phyloP scores from a whole-genome alignment of 2,329 filamentous ascomycete genomes.

The Colletotrichum coccodes region DNA sequence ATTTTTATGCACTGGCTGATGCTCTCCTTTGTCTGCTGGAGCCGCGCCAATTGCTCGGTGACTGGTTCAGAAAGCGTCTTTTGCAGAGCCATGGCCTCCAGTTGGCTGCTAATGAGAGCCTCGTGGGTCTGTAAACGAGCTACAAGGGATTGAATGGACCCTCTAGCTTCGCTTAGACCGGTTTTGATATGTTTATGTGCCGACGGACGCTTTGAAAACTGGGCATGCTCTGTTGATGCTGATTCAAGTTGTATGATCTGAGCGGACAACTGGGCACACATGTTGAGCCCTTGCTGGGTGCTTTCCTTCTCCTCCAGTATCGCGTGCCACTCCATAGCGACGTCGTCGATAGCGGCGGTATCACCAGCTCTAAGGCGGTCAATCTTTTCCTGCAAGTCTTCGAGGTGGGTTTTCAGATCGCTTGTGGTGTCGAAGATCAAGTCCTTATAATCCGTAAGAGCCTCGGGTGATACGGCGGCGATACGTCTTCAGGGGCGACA shows the following conservation, averaged over 20 bases:
- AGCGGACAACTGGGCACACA: constrained; percentile 37
- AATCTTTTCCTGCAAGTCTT: constrained; percentile 21
- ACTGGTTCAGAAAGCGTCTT: neutral
- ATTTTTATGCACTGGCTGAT: constrained; percentile 36
- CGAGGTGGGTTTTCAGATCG: constrained; percentile 26
- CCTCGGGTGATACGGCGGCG: constrained; percentile 24
- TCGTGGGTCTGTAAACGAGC: constrained; percentile 33
- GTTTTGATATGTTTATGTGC: constrained; percentile 35
- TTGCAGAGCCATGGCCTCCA: constrained; percentile 34
- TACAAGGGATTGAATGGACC: constrained; percentile 34
- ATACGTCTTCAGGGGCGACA: neutral
- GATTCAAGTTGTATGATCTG: constrained; percentile 32
- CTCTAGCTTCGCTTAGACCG: constrained; percentile 31
- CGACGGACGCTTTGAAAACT: constrained; percentile 34
- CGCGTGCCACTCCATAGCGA: constrained; percentile 1
- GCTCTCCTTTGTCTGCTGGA: constrained; percentile 37
- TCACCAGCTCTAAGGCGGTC: neutral
- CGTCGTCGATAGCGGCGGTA: constrained; percentile 21
- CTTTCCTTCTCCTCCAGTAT: constrained; percentile 35
- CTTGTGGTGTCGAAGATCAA: constrained; percentile 28
- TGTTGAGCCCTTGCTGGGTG: constrained; percentile 36
- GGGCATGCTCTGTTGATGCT: constrained; percentile 27
- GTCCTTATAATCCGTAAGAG: constrained; percentile 35
- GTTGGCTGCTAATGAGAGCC: constrained; percentile 28
- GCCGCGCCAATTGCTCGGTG: constrained; percentile 27